A percentile compares a stretch with the other conserved stretches of the same genome.
These are phyloP conservation scores for Kandelia obovata DNA, from an alignment of 345 rosid species.

Conservation along the genomic window DNA sequence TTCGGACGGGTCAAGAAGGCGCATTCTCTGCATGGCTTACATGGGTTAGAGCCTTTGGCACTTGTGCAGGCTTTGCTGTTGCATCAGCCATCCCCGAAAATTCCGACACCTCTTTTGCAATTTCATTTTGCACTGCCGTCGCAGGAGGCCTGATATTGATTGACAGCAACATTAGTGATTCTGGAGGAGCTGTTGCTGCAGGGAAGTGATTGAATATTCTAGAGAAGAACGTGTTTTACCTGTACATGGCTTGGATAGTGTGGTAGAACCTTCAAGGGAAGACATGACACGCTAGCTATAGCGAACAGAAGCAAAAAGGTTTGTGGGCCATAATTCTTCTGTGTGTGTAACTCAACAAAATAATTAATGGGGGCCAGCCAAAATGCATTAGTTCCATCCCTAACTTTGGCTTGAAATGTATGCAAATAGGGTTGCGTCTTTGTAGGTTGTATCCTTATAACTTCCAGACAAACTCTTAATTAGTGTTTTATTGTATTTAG, in stretches of 20 bases:
- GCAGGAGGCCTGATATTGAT: constrained; percentile 35
- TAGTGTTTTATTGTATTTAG: too few species aligned
- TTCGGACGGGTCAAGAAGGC: constrained; percentile 53
- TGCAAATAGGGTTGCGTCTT: too few species aligned
- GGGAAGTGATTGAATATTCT: constrained; percentile 27
- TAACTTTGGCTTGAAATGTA: too few species aligned
- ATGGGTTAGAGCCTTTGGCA: constrained; percentile 40
- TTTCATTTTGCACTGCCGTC: constrained; percentile 31
- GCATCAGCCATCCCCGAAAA: constrained; percentile 43
- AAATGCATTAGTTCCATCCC: too few species aligned
- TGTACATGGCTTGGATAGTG: neutral
- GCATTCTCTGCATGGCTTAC: constrained; percentile 49
- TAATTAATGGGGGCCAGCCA: too few species aligned
- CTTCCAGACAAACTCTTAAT: too few species aligned
- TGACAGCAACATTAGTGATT: constrained; percentile 51
- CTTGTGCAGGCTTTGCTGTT: constrained; percentile 47
- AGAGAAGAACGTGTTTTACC: constrained; percentile 2
- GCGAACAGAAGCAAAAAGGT: too few species aligned
- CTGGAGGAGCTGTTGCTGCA: constrained; percentile 50
- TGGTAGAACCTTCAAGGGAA: neutral
- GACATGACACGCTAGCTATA: too few species aligned
- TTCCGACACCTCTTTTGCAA: constrained; percentile 35
- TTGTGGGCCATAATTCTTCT: too few species aligned
- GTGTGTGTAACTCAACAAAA: too few species aligned
- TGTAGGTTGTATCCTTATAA: too few species aligned